Evolutionary conservation across 106 monocot genomes (phyloP).

Genomic region (Hemerocallis citrina): DNA sequence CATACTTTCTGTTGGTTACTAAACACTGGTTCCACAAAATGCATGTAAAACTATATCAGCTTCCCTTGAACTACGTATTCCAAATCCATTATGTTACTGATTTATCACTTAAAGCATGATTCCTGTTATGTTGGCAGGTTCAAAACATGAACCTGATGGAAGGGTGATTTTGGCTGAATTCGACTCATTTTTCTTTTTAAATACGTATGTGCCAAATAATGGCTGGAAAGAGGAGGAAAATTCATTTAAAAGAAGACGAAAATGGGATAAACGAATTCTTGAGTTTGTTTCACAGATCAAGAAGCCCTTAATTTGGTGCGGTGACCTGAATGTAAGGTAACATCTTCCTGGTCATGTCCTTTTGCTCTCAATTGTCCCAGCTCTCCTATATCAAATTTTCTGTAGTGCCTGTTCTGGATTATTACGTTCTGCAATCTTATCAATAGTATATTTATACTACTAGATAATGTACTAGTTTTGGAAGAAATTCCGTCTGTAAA

Average conservation of each 20-base stretch:
- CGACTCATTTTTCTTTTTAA: constrained; percentile 66
- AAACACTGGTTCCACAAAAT: too few species aligned
- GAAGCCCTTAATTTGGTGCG: constrained; percentile 95
- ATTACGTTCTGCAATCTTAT: too few species aligned
- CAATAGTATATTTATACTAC: too few species aligned
- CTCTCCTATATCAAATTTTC: too few species aligned
- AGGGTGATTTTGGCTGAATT: constrained; percentile 98
- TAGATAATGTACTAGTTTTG: too few species aligned
- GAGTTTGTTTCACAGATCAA: constrained; percentile 72
- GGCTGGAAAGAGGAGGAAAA: constrained; percentile 98
- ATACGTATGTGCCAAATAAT: constrained; percentile 93
- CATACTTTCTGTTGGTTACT: too few species aligned
- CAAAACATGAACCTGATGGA: constrained; percentile 94
- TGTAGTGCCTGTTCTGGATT: too few species aligned
- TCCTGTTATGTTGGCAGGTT: constrained; percentile 34
- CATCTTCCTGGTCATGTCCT: too few species aligned
- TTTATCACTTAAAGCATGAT: not conserved
- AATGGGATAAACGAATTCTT: constrained; percentile 95
- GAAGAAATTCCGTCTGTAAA: too few species aligned
- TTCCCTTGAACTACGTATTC: too few species aligned
- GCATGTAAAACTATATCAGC: too few species aligned
- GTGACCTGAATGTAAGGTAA: constrained; percentile 97
- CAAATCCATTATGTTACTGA: not conserved
- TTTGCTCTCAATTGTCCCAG: too few species aligned
- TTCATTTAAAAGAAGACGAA: constrained; percentile 87